Evolutionary conservation across 257 asterid species (phyloP), one percentile per base, ranked within the genome.

Genomic region (Parsonsia alboflavescens): DNA sequence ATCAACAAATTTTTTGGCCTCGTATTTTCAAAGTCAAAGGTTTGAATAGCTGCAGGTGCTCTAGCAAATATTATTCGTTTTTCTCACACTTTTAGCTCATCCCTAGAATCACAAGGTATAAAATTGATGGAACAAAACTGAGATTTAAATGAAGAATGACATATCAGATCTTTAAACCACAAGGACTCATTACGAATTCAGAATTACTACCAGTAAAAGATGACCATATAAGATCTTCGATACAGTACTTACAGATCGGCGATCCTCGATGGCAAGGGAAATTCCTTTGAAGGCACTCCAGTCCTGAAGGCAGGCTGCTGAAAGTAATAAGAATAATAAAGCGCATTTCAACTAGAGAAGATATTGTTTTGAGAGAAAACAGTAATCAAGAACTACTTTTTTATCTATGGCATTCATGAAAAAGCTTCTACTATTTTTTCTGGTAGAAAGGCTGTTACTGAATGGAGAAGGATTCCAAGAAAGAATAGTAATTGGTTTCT

Each of bases 241-340:
- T 10, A 30, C 10, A 62, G 33, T 72, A 86, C 96, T 78, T 77
- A 89, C 97, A 85, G 50, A 45, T 64, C 17, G 94, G 96, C 0
- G 73, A n/a, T 45, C 85, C 91, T 76, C 89, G 86, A 61, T 70
- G 42, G 85, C 96, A 93, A 57, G 91, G 94, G 68, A 90, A 93
- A 81, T 80, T 84, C 45, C 86, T 68, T 45, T 90, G 97, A 71
- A 90, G 97, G 70, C 98, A 92, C 77, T 86, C 71, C 82, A 87
- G 73, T 75, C 97, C 92, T 1, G 84, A 75, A 19, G 88, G 86
- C 72, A 88, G 66, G 65, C 56, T 77, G 72, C 96, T 89, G 86
- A 70, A 82, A 53, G 56, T 54, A 54, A 21, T 63, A 54, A 9
- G 4, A 54, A 46, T 46, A 46, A 46, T 7, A 7, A 54, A 21